Base-by-base conservation (phyloP, 345 rosid species). In the Cochlearia excelsa region DNA sequence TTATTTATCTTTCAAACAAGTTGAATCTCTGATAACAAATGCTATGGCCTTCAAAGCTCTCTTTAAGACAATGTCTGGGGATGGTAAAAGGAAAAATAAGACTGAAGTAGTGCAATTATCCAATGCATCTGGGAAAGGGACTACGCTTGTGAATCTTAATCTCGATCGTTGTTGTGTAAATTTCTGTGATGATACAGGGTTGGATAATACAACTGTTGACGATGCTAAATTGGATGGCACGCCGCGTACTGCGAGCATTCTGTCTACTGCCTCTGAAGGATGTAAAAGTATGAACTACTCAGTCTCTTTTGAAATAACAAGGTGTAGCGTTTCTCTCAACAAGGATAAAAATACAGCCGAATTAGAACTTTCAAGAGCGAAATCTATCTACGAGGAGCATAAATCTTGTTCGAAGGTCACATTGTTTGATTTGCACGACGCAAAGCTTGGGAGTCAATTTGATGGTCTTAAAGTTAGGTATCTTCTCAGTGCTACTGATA, bases 211-310 rank as follows among this genome's bases (percentile, higher is more conserved):
- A 47, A 64, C 68, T 70, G 76, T 89, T 72, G 82, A 74, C 27
- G 95, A 93, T 75, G 94, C 99, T 46, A 93, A 93, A 79, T 86
- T 86, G 63, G 99, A 87, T 68, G 95, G 97, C 46, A 79, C 82
- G 45, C 85, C 75, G 35, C 97, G 99, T 23, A 78, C 76, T 54
- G 99, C 99, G 5, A 80, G 59, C 28, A 50, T 93, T 59, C 59
- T 72, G 61, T 80, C 97, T 28, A 70, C 79, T 53, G 74, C 73
- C 49, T 69, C 81, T 57, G 80, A 79, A 61, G 86, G 75, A 34
- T 69, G 68, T 69, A 76, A 76, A 74, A 84, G 72, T 55, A 66
- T 93, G 77, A 84, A 76, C 44, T 89, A 93, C 74, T 73, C 88
- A 9, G 69, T 87, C 52, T 82, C 80, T 63, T 83, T 93, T 61